Evolutionary conservation across 1,284 basidiomycete genomes (phyloP), one percentile per base, ranked within the genome.

Genomic region (Schizophyllum amplum): DNA sequence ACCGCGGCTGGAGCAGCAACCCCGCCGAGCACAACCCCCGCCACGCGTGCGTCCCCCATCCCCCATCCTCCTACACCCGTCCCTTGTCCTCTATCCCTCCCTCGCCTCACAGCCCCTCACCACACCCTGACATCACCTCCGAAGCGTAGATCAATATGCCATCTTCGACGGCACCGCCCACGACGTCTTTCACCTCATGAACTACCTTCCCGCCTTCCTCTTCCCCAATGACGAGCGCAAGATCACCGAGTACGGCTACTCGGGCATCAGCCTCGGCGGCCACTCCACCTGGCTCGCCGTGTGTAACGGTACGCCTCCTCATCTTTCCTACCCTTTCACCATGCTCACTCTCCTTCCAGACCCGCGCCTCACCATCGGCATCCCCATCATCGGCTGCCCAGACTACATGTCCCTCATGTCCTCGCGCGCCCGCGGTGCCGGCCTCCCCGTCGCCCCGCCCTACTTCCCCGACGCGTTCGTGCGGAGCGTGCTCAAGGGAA

Each of bases 321-420:
- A 33, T 13, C 27, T 33, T 33, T 33, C 27, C 17, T 53, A n/a
- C n/a, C n/a, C n/a, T n/a, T n/a, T n/a, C n/a, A n/a, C n/a, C n/a
- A n/a, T n/a, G n/a, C n/a, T n/a, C n/a, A n/a, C n/a, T n/a, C n/a
- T n/a, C n/a, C n/a, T n/a, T n/a, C n/a, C n/a, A 87, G 91, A 94
- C 60, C 79, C 86, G 7, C 76, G 87, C 23, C 72, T 94, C 57
- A 76, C 69, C 47, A 74, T 90, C 52, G 90, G 85, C 0, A 83
- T 94, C 24, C 86, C 91, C 0, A 84, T 88, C 65, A 82, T 87
- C 25, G 92, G 90, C 27, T 91, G 90, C 60, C 90, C 92, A 0
- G 86, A 92, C 71, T 90, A 83, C 64, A 67, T 78, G 24, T 72
- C 75, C 26, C 76, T 89, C 1, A 81, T 92, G 62, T 69, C 74